phyloP scores from a whole-genome alignment of 148 eudicot genomes.

The Mesembryanthemum crystallinum region DNA sequence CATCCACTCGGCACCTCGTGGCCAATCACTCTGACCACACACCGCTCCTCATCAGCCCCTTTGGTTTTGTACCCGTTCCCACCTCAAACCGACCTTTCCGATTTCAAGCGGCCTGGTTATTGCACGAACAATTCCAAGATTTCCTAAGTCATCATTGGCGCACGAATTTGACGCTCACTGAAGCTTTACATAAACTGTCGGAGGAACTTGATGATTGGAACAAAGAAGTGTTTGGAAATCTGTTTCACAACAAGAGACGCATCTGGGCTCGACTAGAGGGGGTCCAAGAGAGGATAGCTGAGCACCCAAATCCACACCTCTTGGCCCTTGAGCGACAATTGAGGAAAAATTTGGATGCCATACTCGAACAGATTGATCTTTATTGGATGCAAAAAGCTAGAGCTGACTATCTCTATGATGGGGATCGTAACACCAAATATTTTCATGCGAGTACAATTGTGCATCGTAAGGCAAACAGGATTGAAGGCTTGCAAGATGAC shows the following conservation, averaged over 20 bases:
- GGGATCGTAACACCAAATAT: neutral
- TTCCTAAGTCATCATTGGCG: neutral
- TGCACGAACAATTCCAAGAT: neutral
- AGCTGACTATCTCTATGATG: neutral
- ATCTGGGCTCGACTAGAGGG: neutral
- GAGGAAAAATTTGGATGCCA: neutral
- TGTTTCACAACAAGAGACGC: neutral
- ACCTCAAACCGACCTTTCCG: neutral
- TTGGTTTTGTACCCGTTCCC: neutral
- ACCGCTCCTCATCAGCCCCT: neutral
- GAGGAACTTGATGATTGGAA: neutral
- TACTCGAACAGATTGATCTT: neutral
- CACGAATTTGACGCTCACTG: accelerated
- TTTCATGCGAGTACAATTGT: neutral
- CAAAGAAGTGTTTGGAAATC: neutral
- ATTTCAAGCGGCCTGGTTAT: neutral
- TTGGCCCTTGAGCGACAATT: neutral
- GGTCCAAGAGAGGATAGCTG: neutral
- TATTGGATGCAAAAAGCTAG: neutral
- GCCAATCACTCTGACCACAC: neutral
- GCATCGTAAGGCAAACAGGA: neutral
- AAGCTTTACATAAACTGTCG: neutral
- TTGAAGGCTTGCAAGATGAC: neutral
- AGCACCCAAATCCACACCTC: too few relatives aligned
- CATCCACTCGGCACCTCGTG: neutral